Evolutionary conservation across 2,329 filamentous ascomycete species (phyloP), one percentile per base, ranked within the genome.

Genomic region (Penicillium sp.): DNA sequence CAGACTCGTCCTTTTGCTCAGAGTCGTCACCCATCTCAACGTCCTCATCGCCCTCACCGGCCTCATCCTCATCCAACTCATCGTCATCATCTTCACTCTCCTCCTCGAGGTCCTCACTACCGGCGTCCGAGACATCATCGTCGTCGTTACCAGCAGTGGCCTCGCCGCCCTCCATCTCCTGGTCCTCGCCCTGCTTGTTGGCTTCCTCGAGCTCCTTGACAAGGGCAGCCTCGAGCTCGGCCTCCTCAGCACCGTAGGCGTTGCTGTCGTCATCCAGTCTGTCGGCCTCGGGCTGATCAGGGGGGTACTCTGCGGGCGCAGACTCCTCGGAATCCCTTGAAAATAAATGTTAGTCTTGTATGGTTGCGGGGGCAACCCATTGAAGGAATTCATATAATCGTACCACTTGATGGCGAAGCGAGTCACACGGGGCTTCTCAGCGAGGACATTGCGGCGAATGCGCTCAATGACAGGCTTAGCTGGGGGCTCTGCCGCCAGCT

Each of bases 351-450:
- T 55, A 19, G 37, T 37, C 53, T 28, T 26, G 58, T 19, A 13
- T 24, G 37, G 22, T 19, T 22, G 28, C 22, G 26, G 37, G 19
- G 55, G 15, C 51, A 19, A 28, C 12, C 44, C 42, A 51, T 57
- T 10, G 60, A 53, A 40, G 56, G 53, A n/a, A n/a, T n/a, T 45
- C 62, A 55, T 53, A 51, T 10, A 28, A 17, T 44, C 65, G 53
- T 85, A 97, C 95, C 95, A 99, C 82, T 99, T 99, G 82, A 99
- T 99, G 49, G 93, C 93, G 75, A 99, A 99, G 67, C 95, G 89
- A 33, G 95, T 99, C 56, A 99, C 95, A 79, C 95, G 88, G 13
- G 95, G 95, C 86, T 99, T 99, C 82, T 98, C 94, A 3, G 93
- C 93, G 40, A 99, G 86, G 55, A 99, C 91, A 75, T 96, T 97